Conservation (phyloP, 768 basidiomycete species). For the Amanita exitialis region DNA sequence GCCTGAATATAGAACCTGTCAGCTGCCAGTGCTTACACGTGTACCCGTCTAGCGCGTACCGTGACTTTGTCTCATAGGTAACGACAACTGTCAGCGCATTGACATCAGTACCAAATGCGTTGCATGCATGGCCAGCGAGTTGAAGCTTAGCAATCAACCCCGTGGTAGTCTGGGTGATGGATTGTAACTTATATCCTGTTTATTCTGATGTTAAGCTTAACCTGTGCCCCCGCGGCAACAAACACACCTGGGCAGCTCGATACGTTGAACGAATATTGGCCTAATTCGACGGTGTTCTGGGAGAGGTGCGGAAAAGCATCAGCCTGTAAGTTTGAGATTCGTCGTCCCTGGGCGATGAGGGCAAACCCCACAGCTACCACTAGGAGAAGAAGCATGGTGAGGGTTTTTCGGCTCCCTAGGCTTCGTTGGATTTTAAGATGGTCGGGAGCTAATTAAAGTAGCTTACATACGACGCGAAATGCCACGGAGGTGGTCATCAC, state of each 20-base stretch:
- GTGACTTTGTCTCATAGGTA: conserved; percentile 48
- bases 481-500: no score
- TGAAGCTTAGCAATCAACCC: conserved; percentile 47
- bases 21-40: background rate
- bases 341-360: background rate
- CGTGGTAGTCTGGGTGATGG: conserved; percentile 28
- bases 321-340: background rate
- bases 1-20: conserved; percentile 21
- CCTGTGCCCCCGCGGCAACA: background rate
- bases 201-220: background rate
- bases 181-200: conserved; percentile 44
- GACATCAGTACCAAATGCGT: conserved; percentile 57
- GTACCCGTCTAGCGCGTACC: conserved; percentile 19
- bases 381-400: no score
- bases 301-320: background rate
- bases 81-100: conserved; percentile 52
- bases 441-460: no score
- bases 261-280: background rate
- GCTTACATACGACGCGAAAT: no score
- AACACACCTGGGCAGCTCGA: conserved; percentile 6
- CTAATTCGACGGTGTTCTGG: background rate
- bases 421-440: no score
- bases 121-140: conserved; percentile 47
- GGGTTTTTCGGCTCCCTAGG: background rate
- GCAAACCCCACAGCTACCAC: no score